Percentiles rank a stretch among this genome's conserved stretches.
Conservation (phyloP, 169 alveolate species). For the Prorocentrum cordatum region DNA sequence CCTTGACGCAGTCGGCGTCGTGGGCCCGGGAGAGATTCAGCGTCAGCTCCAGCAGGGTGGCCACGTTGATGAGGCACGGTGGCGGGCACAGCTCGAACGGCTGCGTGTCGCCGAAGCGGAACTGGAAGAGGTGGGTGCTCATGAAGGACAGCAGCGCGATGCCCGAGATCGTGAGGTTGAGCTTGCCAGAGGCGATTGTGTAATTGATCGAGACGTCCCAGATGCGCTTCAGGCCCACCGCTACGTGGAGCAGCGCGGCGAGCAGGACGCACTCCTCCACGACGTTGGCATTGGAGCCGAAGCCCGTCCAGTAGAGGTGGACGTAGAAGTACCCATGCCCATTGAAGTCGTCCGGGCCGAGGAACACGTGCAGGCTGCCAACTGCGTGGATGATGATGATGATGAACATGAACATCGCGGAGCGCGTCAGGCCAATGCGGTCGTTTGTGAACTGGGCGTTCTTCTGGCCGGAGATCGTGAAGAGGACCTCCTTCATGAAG, state of each 20-base stretch:
- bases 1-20: neutral
- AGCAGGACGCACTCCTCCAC: constrained; percentile 2
- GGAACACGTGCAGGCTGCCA: constrained; percentile 12
- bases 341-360: constrained; percentile 33
- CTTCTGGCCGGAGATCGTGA: neutral
- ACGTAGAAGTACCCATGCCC: neutral
- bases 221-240: constrained; percentile 15
- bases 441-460: constrained; percentile 1
- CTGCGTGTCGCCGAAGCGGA: constrained; percentile 17
- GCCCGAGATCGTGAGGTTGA: constrained; percentile 1
- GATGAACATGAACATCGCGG: constrained; percentile 13
- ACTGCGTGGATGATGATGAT: constrained; percentile 21
- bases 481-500: neutral
- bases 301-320: neutral
- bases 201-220: neutral
- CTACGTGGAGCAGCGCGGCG: constrained; percentile 2
- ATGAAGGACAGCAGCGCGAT: neutral
- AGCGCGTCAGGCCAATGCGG: constrained; percentile 5
- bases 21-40: neutral
- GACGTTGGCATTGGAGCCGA: neutral
- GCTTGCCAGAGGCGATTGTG: neutral
- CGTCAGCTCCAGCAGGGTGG: neutral
- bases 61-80: neutral
- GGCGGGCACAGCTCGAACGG: neutral
- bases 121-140: constrained; percentile 10